Base-by-base conservation (phyloP, 306 rosid species). In the Vicia faba region DNA sequence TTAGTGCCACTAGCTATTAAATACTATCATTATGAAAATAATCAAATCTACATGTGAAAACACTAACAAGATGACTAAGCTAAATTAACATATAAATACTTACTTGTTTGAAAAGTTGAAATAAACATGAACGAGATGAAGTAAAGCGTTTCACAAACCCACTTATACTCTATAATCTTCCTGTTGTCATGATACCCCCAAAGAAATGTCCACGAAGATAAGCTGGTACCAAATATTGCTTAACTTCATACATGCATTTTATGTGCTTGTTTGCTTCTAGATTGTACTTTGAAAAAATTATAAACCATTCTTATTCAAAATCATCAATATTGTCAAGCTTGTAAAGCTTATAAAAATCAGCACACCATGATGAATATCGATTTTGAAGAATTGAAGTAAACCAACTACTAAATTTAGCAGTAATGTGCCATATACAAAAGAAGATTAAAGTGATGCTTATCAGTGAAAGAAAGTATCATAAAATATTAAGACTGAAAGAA, bases 361-460 rank as follows among this genome's bases (percentile, higher is more conserved):
- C 63, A 53, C 40, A 54, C 40, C 25, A 68, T 1, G 38, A 1
- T 0, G 28, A 56, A 56, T 56, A 68, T 35, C 7, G 15, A 10
- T 39, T 43, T 39, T 4, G 13, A 68, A 25, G 28, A 40, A 68
- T 39, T 2, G 20, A 56, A 14, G 51, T 39, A 40, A 64, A 55
- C 28, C 43, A 68, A 20, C 64, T 18, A 25, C 64, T 39, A 50
- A 68, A 68, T 26, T 54, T 68, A 15, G 73, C 5, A 40, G 43
- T 68, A 11, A 54, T 25, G 53, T 55, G 73, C 55, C 40, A 49
- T 18, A 18, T 49, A 7, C 26, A 49, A 49, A 49, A 49, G 11
- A 28, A n/a, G n/a, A n/a, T n/a, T n/a, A n/a, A n/a, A n/a, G n/a
- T n/a, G n/a, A n/a, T n/a, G n/a, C n/a, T n/a, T n/a, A n/a, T n/a